Base-by-base conservation (phyloP, 306 rosid genomes). In the Prunus salicina region DNA sequence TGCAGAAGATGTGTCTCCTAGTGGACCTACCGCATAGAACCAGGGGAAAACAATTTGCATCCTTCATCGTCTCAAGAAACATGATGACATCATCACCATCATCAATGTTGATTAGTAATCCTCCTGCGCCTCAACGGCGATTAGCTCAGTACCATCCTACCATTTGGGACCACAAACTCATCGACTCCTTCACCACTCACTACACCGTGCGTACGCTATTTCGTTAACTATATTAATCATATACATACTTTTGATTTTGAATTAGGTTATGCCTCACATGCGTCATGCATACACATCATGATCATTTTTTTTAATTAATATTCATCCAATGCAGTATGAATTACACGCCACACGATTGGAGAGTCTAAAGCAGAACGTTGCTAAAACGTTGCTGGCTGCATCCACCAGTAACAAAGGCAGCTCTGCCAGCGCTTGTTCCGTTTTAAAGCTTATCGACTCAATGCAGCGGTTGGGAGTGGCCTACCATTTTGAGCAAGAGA, bases 401-500 rank as follows among this genome's bases (percentile, higher is more conserved):
- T 78, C 11, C 18, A 72, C 0, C 24, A 43, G 34, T 18, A 19
- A 72, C 18, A 5, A 45, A n/a, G 25, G 28, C 27, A 53, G 28
- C 41, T 27, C 19, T 62, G 6, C 38, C 0, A 62, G 66, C 41
- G 10, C 53, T 22, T 11, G 6, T 3, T 14, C 24, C 1, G 27
- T 80, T 15, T 55, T 76, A 22, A 72, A 52, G 28, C 51, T 71
- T 25, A 55, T 67, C 16, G 77, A 76, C 56, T 41, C 79, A 3
- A 68, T 58, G 52, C 73, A 84, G 64, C 56, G 79, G 15, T 24
- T 83, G 32, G 87, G 79, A 47, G 69, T 72, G 52, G 82, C 82
- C 19, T 84, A 80, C 52, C 82, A 80, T 32, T 80, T 84, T 7
- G 79, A 76, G 68, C 43, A 72, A 1, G 87, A 83, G 52, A 83